Percentiles rank a stretch among this genome's conserved stretches.
phyloP scores from a whole-genome alignment of 2,329 filamentous ascomycete genomes.

The Lasiodiplodia theobromae region DNA sequence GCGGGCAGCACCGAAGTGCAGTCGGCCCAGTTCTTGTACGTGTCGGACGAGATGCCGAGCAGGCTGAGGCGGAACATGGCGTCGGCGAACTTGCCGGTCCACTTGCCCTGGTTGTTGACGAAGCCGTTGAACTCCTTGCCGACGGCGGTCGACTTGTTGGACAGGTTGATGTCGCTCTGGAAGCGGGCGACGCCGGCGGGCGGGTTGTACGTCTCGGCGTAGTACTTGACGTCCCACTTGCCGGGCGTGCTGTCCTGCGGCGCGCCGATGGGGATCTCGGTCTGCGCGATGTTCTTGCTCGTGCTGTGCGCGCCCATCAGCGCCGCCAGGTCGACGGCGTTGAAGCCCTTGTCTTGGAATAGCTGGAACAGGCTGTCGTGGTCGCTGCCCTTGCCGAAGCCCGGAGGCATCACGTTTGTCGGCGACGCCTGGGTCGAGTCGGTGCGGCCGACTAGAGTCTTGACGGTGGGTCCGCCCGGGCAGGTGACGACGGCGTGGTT shows the following conservation, averaged over 20 bases:
- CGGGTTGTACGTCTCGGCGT: constrained; percentile 42
- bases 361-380: constrained; percentile 55
- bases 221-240: constrained; percentile 61
- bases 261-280: constrained; percentile 52
- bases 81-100: constrained; percentile 43
- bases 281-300: constrained; percentile 50
- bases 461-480: constrained; percentile 59
- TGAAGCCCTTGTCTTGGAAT: constrained; percentile 61
- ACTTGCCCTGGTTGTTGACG: constrained; percentile 37
- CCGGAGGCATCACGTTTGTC: constrained; percentile 53
- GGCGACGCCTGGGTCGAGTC: constrained; percentile 53
- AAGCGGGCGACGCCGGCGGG: constrained; percentile 32
- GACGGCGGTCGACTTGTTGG: constrained; percentile 37
- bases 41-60: constrained; percentile 6
- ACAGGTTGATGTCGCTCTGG: constrained; percentile 35
- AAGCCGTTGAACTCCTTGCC: constrained; percentile 36
- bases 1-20: constrained; percentile 21
- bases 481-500: constrained; percentile 59
- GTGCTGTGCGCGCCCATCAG: constrained; percentile 63
- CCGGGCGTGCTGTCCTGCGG: constrained; percentile 59
- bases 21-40: constrained; percentile 17
- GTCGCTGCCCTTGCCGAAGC: constrained; percentile 43
- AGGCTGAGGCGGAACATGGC: constrained; percentile 12
- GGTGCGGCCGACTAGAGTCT: constrained; percentile 58
- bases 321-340: constrained; percentile 58